These are phyloP conservation scores for Torrubiellomyces zombiae DNA, from an alignment of 2,329 filamentous ascomycete genomes.

Conservation along the genomic window DNA sequence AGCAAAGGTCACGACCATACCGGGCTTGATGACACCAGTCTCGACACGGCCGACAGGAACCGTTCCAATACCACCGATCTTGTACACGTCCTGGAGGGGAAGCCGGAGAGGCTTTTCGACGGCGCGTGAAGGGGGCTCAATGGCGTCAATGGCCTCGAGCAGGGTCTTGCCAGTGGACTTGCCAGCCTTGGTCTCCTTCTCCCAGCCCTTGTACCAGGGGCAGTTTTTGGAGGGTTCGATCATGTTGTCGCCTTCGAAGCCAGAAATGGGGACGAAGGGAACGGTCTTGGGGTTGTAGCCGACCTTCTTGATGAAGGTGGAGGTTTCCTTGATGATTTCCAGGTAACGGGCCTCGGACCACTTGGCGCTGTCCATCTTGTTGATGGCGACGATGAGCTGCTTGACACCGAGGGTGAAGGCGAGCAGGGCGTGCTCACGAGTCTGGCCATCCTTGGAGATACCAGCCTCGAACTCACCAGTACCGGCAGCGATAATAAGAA, in stretches of 20 bases:
- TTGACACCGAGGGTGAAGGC: slow-evolving; percentile 99
- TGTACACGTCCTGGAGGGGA: slow-evolving; percentile 99
- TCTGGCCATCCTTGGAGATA: slow-evolving; percentile 99
- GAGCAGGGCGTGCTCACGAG: slow-evolving; percentile 99
- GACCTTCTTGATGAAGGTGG: slow-evolving; percentile 99
- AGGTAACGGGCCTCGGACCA: slow-evolving; percentile 93
- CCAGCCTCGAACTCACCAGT: slow-evolving; percentile 99
- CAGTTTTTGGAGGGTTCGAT: slow-evolving; percentile 75
- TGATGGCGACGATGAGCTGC: slow-evolving; percentile 99
- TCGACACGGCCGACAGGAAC: slow-evolving; percentile 99
- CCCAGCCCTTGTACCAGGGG: slow-evolving; percentile 99
- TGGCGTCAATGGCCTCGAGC: slow-evolving; percentile 94
- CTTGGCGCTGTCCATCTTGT: slow-evolving; percentile 99
- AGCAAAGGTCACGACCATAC: slow-evolving; percentile 95
- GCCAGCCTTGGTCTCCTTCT: slow-evolving; percentile 83
- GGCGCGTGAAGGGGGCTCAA: slow-evolving; percentile 83
- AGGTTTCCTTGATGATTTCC: slow-evolving; percentile 99
- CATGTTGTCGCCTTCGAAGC: slow-evolving; percentile 99
- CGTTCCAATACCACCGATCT: slow-evolving; percentile 99
- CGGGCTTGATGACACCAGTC: slow-evolving; percentile 88
- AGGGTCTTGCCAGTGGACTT: slow-evolving; percentile 93
- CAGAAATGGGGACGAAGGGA: slow-evolving; percentile 98
- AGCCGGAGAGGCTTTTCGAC: slow-evolving; percentile 99
- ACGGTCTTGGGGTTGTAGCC: slow-evolving; percentile 99
- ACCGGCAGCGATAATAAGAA: slow-evolving; percentile 99